Percentiles rank a stretch among this genome's conserved stretches.
Evolutionary conservation across 345 rosid genomes (phyloP).

Genomic region (Geranium rotundifolium): DNA sequence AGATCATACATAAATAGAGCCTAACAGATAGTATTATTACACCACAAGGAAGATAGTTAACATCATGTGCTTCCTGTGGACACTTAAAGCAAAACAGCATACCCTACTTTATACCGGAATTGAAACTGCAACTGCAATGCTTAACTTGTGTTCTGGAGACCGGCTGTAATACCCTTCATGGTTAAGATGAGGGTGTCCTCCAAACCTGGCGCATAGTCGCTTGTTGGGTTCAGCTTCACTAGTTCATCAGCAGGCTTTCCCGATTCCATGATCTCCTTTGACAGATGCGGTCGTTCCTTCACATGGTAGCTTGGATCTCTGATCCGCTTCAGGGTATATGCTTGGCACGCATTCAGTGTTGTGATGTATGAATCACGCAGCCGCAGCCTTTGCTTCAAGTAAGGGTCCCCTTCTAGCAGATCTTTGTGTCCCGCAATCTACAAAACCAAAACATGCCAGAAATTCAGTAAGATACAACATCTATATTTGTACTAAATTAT

Average conservation of each 20-base stretch:
- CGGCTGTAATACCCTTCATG: constrained; percentile 96
- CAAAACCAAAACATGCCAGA: constrained; percentile 1
- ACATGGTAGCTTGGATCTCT: constrained; percentile 79
- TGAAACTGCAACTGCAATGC: no score
- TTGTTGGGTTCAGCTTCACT: constrained; percentile 62
- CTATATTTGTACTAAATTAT: no score
- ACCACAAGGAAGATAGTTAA: no score
- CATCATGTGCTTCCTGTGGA: no score
- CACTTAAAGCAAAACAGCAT: no score
- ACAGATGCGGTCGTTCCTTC: constrained; percentile 62
- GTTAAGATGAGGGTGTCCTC: constrained; percentile 98
- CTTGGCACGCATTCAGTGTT: constrained; percentile 87
- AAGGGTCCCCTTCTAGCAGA: constrained; percentile 92
- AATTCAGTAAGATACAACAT: not conserved
- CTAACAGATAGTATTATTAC: no score
- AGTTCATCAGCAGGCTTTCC: constrained; percentile 66
- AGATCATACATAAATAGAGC: no score
- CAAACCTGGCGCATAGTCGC: constrained; percentile 84
- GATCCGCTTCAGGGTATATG: constrained; percentile 83
- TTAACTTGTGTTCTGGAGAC: constrained; percentile 91
- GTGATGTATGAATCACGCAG: constrained; percentile 94
- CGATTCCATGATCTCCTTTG: constrained; percentile 65
- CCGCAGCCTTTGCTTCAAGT: constrained; percentile 86
- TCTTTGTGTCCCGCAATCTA: constrained; percentile 93
- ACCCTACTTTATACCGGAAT: no score